Evolutionary conservation across 176 grass and related monocot species (phyloP), one percentile per base, ranked within the genome.

Genomic region (Ensete ventricosum): DNA sequence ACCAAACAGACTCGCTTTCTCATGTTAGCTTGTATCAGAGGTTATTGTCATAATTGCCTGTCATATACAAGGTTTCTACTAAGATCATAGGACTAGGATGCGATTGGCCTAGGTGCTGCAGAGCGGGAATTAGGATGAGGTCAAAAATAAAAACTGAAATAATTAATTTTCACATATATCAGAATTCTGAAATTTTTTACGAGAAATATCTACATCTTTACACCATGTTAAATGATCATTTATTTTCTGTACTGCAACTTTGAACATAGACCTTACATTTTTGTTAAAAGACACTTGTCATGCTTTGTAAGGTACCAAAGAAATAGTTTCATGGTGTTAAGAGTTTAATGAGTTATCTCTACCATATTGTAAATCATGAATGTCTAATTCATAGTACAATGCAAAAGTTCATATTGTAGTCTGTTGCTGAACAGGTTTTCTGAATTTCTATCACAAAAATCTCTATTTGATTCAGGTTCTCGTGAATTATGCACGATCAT

Each of bases 401-500:
- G 34, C 34, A 6, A 43, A 43, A 43, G 3, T 6, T 43, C 11
- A 26, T 34, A 10, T 26, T 67, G 19, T 55, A 23, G 7, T 73
- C 52, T 25, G 9, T 54, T 53, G 20, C 58, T 84, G 34, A 43
- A 43, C 34, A 43, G 34, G 0, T 43, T 43, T 43, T 43, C 34
- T 43, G 34, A 43, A 43, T 43, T 43, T 43, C 34, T 43, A 6
- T 43, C 4, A 0, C 53, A 72, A 52, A 58, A 14, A 53, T 72
- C 76, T 72, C 63, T 78, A 10, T 86, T 43, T 34, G 9, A 57
- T 87, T 67, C 77, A 98, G 95, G 90, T 98, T 50, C 88, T 98
- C 67, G 88, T 98, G 69, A 98, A 98, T 83, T 98, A 94, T 72
- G 95, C 95, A 19, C 88, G 95, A 22, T 98, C 95, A 34, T 85